Evolutionary conservation across 495 filamentous ascomycete species (phyloP).

Genomic region (Hypoxylon crocopeplum): DNA sequence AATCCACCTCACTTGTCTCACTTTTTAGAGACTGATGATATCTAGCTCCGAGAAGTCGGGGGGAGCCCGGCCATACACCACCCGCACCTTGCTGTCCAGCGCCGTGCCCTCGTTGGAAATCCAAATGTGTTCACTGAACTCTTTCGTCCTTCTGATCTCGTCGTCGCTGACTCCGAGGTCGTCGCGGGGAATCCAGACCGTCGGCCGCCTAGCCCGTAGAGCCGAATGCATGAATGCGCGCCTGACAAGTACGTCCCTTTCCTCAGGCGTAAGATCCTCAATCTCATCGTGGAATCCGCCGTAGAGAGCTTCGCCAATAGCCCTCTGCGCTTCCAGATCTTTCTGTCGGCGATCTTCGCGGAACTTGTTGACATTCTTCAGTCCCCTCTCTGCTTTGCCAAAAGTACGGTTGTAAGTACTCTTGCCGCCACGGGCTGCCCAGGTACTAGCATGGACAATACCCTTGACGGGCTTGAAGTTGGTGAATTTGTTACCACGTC

Average conservation of each 20-base stretch:
- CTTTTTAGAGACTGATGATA: conserved; percentile 78
- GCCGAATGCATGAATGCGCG: conserved; percentile 93
- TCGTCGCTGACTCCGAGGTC: conserved; percentile 91
- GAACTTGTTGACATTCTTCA: conserved; percentile 47
- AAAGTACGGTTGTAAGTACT: conserved; percentile 49
- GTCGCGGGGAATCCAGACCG: conserved; percentile 94
- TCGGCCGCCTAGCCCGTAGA: conserved; percentile 81
- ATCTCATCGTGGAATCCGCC: conserved; percentile 88
- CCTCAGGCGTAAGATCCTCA: conserved; percentile 90
- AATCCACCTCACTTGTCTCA: conserved; percentile 14
- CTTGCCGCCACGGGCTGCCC: conserved; percentile 54
- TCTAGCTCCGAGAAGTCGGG: conserved; percentile 93
- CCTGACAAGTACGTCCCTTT: conserved; percentile 84
- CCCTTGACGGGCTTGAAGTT: conserved; percentile 54
- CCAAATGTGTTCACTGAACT: conserved; percentile 85
- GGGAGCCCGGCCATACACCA: conserved; percentile 87
- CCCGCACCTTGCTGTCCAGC: conserved; percentile 80
- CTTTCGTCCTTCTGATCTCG: conserved; percentile 78
- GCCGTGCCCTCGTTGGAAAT: conserved; percentile 91
- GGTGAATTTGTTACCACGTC: conserved; percentile 32
- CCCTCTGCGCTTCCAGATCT: conserved; percentile 72
- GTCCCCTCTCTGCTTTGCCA: conserved; percentile 47
- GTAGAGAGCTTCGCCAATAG: conserved; percentile 80
- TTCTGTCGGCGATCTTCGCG: conserved; percentile 49
- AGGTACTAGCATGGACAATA: conserved; percentile 53